Percentiles rank a stretch among this genome's conserved stretches.
Conservation (phyloP, 2,329 filamentous ascomycete species). For the Aureobasidium sp. region DNA sequence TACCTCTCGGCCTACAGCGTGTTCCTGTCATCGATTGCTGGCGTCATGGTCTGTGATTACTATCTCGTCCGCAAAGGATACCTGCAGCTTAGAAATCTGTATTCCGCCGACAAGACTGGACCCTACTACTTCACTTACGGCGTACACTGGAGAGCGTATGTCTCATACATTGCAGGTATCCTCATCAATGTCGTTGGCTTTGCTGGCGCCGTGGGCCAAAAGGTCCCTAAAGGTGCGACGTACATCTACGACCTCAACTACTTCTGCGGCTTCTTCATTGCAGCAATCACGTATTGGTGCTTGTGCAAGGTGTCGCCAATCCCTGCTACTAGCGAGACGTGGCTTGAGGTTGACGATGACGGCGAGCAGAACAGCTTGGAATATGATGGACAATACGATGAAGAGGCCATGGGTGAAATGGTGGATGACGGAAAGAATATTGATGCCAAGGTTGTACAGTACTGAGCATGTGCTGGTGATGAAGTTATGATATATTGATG, state of each 20-base stretch:
- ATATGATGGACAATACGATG: constrained; percentile 12
- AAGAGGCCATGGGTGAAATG: constrained; percentile 1
- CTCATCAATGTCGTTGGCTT: constrained; percentile 89
- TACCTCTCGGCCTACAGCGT: constrained; percentile 89
- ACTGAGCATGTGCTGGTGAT: background rate
- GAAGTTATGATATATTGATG: background rate
- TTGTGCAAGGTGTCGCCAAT: constrained; percentile 64
- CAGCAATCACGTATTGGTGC: constrained; percentile 56
- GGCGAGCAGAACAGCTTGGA: constrained; percentile 10
- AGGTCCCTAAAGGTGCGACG: constrained; percentile 66
- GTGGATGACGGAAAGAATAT: constrained; percentile 1
- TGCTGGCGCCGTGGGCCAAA: constrained; percentile 64
- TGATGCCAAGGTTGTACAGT: constrained; percentile 3
- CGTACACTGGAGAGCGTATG: constrained; percentile 76
- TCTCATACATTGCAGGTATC: constrained; percentile 74
- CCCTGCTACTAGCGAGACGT: constrained; percentile 58
- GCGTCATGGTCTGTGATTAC: constrained; percentile 85
- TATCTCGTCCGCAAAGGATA: constrained; percentile 79
- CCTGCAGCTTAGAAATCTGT: constrained; percentile 68
- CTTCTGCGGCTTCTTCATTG: constrained; percentile 73
- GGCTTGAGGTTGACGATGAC: constrained; percentile 61
- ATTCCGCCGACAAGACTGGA: constrained; percentile 57
- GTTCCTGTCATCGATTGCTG: constrained; percentile 84
- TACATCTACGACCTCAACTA: constrained; percentile 91
- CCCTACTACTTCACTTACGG: constrained; percentile 70